These are phyloP conservation scores for Starmerella bombi DNA, from an alignment of 805 yeast genomes.

Conservation along the genomic window DNA sequence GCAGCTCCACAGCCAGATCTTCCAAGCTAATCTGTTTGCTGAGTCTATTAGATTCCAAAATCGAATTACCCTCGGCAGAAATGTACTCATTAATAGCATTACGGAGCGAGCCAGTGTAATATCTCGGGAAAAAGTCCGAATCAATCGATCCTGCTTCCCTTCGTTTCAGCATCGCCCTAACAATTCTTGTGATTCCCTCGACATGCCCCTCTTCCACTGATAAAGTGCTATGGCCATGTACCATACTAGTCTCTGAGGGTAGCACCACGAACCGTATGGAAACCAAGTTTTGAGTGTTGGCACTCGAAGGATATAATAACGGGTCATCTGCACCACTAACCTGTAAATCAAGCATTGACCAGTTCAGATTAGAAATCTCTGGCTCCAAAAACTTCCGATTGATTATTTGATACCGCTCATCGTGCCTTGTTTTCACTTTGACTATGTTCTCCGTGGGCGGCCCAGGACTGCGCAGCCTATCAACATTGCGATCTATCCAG, in stretches of 20 bases:
- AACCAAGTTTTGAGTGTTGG: slow-evolving; percentile 39
- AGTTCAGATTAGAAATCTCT: slow-evolving; percentile 37
- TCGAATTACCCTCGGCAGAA: slow-evolving; percentile 26
- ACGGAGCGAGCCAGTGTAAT: slow-evolving; percentile 76
- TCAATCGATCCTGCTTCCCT: slow-evolving; percentile 15
- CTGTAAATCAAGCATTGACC: slow-evolving; percentile 85
- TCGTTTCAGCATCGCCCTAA: slow-evolving; percentile 14
- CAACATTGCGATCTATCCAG: slow-evolving; percentile 17
- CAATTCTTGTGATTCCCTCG: slow-evolving; percentile 51
- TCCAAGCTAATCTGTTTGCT: slow-evolving; percentile 32
- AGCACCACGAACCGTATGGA: slow-evolving; percentile 71
- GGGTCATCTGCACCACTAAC: slow-evolving; percentile 85
- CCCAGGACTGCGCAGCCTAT: slow-evolving; percentile 6
- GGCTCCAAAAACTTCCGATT: slow-evolving; percentile 42
- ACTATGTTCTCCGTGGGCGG: slow-evolving; percentile 2
- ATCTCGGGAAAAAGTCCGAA: slow-evolving; percentile 29
- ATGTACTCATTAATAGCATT: slow-evolving; percentile 46
- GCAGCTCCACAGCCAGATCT: slow-evolving; percentile 52
- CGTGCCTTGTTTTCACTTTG: slow-evolving; percentile 60
- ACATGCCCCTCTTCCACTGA: slow-evolving; percentile 76
- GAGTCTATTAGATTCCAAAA: slow-evolving; percentile 17
- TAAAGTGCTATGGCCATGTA: slow-evolving; percentile 51
- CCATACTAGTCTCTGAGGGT: slow-evolving; percentile 39
- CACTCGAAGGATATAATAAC: slow-evolving; percentile 33
- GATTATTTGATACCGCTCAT: slow-evolving; percentile 47